Percentiles rank a stretch among this genome's conserved stretches.
phyloP scores from a whole-genome alignment of 1,284 basidiomycete genomes.

The Rhodotorula sp. region DNA sequence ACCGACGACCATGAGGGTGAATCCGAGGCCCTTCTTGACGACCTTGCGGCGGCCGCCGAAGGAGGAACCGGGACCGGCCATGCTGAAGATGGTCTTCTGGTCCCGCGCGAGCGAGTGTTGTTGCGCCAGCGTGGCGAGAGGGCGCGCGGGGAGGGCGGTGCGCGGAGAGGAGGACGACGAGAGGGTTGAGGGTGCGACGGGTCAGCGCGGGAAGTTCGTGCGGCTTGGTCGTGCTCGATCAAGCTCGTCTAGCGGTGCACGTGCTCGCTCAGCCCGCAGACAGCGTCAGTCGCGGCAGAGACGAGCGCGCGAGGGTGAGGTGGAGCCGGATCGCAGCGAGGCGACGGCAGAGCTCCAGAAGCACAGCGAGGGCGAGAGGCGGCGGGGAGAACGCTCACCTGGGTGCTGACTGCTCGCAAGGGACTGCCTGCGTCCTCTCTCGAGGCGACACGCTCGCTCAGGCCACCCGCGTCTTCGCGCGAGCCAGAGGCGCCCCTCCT shows the following conservation, averaged over 20 bases:
- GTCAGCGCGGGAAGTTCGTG: background rate
- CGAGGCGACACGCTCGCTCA: too few species aligned
- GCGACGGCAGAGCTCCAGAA: background rate
- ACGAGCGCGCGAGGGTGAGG: background rate
- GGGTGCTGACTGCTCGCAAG: too few species aligned
- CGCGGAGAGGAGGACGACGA: background rate
- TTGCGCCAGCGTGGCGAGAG: too few species aligned
- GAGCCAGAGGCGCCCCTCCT: too few species aligned
- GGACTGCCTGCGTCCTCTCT: too few species aligned
- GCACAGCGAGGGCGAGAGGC: background rate
- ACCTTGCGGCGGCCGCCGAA: conserved; percentile 18
- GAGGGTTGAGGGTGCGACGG: background rate
- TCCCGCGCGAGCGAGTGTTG: background rate
- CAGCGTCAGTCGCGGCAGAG: background rate
- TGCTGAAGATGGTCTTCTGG: background rate
- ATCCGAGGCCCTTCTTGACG: conserved; percentile 30
- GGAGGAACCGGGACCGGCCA: conserved; percentile 11
- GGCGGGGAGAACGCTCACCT: too few species aligned
- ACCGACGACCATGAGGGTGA: conserved; percentile 32
- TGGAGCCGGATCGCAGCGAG: background rate
- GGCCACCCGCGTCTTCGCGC: too few species aligned
- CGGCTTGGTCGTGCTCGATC: background rate
- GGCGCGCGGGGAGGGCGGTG: background rate
- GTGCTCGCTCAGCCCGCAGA: too few species aligned
- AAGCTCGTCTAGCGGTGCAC: background rate